Base-by-base conservation (phyloP, 2,329 filamentous ascomycete genomes). In the Endocalyx cinctus region DNA sequence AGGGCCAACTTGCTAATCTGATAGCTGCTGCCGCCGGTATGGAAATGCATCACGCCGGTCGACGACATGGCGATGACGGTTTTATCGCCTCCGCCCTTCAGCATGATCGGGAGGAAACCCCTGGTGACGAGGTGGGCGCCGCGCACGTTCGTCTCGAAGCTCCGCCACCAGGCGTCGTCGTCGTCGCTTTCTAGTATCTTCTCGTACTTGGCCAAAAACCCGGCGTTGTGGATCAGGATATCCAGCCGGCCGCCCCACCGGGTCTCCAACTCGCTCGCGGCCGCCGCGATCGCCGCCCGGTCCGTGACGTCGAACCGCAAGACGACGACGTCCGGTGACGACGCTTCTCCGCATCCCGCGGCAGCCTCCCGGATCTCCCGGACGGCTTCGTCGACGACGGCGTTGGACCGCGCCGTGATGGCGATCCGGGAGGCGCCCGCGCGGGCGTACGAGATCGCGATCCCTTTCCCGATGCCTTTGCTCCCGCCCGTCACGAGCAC, bases 401-500 rank as follows among this genome's bases (percentile, higher is more conserved):
- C 52, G 5, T 57, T 46, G 5, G 74, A 72, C 15, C 77, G 69
- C 1, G 74, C 75, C 6, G 59, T 66, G 14, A 81, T 58, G 12
- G 67, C 69, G 35, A 82, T 73, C 17, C 57, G 51, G 1, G 66
- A 62, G 18, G 67, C 69, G 5, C 70, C 70, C 5, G 75, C 74
- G 43, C 58, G 58, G 14, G 74, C 76, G 45, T 69, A 81, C 8
- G 71, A 67, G n/a, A 72, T 47, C 1, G 74, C 74, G 4, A 67
- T 72, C 11, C 67, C 63, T 3, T 59, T 60, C 5, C 77, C 76
- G 22, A 78, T 66, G 4, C 74, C 74, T 25, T 66, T 69, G 3
- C 68, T 71, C 0, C 68, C 74, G 7, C 75, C 77, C 1, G 67
- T 74, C 31, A 81, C 67, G 37, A 82, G 62, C 28, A 67, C 52